phyloP scores from a whole-genome alignment of 2,329 filamentous ascomycete species.

The Talaromyces sp. region DNA sequence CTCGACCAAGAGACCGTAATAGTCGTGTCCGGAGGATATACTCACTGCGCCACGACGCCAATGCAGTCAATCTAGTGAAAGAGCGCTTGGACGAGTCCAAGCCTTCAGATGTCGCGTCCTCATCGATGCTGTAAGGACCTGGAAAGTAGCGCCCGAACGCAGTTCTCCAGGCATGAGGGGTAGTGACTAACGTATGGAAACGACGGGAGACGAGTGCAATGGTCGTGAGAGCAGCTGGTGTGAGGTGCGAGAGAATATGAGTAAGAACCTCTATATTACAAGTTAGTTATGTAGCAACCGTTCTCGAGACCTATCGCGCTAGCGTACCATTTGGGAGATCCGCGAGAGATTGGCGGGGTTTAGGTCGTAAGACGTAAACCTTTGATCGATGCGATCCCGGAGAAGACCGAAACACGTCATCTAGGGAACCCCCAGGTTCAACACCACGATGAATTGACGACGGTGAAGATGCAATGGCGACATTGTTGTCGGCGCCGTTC shows the following conservation, averaged over 20 bases:
- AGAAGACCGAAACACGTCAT: conserved; percentile 3
- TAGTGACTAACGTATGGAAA: conserved; percentile 81
- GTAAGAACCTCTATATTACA: conserved; percentile 73
- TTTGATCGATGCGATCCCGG: conserved; percentile 38
- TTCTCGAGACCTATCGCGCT: background rate
- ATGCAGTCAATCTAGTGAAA: conserved; percentile 74
- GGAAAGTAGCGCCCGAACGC: conserved; percentile 90
- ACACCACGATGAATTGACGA: conserved; percentile 49
- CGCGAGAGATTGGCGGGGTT: conserved; percentile 47
- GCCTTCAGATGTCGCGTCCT: conserved; percentile 45
- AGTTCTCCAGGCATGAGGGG: conserved; percentile 87
- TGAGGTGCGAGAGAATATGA: conserved; percentile 83
- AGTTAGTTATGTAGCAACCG: background rate
- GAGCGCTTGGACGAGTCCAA: conserved; percentile 68
- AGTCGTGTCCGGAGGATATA: conserved; percentile 85
- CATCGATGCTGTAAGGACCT: conserved; percentile 56
- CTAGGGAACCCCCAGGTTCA: background rate
- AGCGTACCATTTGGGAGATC: conserved; percentile 73
- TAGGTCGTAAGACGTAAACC: conserved; percentile 43
- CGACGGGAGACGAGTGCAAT: conserved; percentile 82
- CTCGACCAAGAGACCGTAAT: conserved; percentile 71
- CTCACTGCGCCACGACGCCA: conserved; percentile 94
- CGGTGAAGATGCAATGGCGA: conserved; percentile 26
- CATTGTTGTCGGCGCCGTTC: conserved; percentile 20
- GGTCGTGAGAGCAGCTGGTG: conserved; percentile 74